These are phyloP conservation scores for Phaeoacremonium minimum DNA, from an alignment of 2,329 filamentous ascomycete genomes.

Conservation along the genomic window DNA sequence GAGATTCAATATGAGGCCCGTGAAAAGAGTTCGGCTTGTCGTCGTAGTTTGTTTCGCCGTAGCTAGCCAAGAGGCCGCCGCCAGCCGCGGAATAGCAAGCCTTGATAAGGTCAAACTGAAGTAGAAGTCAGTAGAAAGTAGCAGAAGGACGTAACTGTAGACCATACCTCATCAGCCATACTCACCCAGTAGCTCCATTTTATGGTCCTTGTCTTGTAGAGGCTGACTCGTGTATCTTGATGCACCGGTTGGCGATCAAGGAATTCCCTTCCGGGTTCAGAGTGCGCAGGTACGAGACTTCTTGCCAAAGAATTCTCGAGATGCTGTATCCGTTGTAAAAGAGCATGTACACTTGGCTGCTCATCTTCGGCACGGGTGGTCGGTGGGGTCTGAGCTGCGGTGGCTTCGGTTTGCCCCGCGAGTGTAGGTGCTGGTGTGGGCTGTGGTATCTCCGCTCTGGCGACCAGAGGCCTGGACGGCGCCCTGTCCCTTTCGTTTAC, in stretches of 20 bases:
- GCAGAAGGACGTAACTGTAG: background rate
- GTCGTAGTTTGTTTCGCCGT: slow-evolving; percentile 6
- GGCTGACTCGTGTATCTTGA: slow-evolving; percentile 20
- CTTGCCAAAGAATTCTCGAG: slow-evolving; percentile 14
- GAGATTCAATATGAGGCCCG: slow-evolving; percentile 13
- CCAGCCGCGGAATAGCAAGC: slow-evolving; percentile 19
- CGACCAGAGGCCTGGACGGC: background rate
- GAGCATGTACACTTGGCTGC: background rate
- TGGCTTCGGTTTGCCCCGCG: no score
- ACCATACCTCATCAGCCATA: slow-evolving; percentile 22
- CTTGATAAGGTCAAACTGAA: slow-evolving; percentile 22
- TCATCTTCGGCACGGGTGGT: background rate
- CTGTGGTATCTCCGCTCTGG: background rate
- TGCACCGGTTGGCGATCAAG: slow-evolving; percentile 15
- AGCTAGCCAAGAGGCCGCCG: no score
- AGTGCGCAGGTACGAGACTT: slow-evolving; percentile 5
- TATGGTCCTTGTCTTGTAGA: slow-evolving; percentile 28
- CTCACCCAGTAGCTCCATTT: slow-evolving; percentile 26
- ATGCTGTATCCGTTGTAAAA: slow-evolving; percentile 11
- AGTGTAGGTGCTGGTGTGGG: background rate
- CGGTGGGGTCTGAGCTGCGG: no score
- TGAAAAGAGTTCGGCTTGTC: no score
- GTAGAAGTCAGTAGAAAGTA: background rate
- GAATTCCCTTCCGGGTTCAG: slow-evolving; percentile 15
- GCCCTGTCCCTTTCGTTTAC: background rate